A percentile compares a stretch with the other conserved stretches of the same genome.
These are phyloP conservation scores for Pyrus pyrifolia DNA, from an alignment of 306 rosid species.

Conservation along the genomic window DNA sequence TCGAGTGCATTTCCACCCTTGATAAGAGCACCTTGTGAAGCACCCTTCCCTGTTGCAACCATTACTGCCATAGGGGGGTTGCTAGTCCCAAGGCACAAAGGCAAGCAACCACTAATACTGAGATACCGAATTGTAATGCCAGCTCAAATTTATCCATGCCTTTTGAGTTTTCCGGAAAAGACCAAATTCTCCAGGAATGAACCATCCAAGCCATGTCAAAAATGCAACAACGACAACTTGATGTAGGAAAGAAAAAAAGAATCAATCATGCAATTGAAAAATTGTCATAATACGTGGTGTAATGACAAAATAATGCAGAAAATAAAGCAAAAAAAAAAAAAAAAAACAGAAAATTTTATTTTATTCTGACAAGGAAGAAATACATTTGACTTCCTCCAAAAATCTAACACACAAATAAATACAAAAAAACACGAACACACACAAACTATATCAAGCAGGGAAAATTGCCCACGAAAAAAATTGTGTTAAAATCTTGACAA, in stretches of 20 bases:
- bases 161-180: conserved; percentile 54
- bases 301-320: not conserved
- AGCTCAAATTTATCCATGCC: conserved; percentile 83
- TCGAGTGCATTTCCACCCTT: conserved; percentile 90
- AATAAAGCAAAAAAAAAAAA: too few species aligned
- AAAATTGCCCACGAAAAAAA: too few species aligned
- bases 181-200: conserved; percentile 45
- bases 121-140: conserved; percentile 84
- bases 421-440: too few species aligned
- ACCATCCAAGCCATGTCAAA: conserved; percentile 83
- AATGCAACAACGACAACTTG: conserved; percentile 67
- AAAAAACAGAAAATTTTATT: not conserved
- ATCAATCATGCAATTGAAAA: not conserved
- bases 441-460: too few species aligned
- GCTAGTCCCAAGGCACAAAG: conserved; percentile 95
- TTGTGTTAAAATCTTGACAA: not conserved
- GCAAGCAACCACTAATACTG: conserved; percentile 89
- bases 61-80: conserved; percentile 84
- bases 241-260: not conserved
- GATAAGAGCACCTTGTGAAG: conserved; percentile 91
- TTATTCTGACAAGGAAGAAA: not conserved
- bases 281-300: not conserved
- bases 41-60: conserved; percentile 91
- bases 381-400: not conserved
- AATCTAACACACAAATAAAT: not conserved